Conservation (phyloP, 805 yeast species). For the Pichia nanzhaoensis region DNA sequence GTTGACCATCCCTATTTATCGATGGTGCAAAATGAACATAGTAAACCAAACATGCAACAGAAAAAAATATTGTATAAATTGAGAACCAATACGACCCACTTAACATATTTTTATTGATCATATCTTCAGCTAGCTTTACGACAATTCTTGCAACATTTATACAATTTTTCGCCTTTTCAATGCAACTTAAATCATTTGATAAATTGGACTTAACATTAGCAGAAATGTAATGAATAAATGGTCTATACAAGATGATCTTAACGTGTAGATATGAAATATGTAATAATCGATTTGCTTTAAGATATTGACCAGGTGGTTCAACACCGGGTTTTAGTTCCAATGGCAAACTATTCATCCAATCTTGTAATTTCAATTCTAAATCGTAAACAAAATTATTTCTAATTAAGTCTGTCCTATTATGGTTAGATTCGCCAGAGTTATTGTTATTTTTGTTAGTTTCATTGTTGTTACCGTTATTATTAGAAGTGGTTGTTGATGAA, state of each 20-base stretch:
- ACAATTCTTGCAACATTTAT: constrained; percentile 78
- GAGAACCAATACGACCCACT: constrained; percentile 91
- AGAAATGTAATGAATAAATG: constrained; percentile 78
- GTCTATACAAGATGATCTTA: constrained; percentile 75
- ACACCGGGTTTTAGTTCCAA: constrained; percentile 62
- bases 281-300: constrained; percentile 67
- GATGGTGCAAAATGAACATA: constrained; percentile 54
- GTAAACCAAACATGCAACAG: constrained; percentile 79
- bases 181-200: constrained; percentile 49
- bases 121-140: constrained; percentile 70
- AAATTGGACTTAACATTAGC: constrained; percentile 36
- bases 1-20: constrained; percentile 30
- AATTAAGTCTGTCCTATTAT: constrained; percentile 28
- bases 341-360: constrained; percentile 70
- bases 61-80: constrained; percentile 80
- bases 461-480: not conserved
- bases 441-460: not conserved
- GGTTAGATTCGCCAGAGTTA: constrained; percentile 12
- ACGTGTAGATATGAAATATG: constrained; percentile 70
- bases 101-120: constrained; percentile 64
- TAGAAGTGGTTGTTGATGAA: not conserved
- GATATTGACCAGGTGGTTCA: constrained; percentile 59
- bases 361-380: constrained; percentile 60
- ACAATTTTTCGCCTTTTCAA: constrained; percentile 74
- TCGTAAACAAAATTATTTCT: constrained; percentile 42